A percentile compares a stretch with the other conserved stretches of the same genome.
Conservation (phyloP, 1,284 basidiomycete species). For the Pseudozyma hubeiensis region DNA sequence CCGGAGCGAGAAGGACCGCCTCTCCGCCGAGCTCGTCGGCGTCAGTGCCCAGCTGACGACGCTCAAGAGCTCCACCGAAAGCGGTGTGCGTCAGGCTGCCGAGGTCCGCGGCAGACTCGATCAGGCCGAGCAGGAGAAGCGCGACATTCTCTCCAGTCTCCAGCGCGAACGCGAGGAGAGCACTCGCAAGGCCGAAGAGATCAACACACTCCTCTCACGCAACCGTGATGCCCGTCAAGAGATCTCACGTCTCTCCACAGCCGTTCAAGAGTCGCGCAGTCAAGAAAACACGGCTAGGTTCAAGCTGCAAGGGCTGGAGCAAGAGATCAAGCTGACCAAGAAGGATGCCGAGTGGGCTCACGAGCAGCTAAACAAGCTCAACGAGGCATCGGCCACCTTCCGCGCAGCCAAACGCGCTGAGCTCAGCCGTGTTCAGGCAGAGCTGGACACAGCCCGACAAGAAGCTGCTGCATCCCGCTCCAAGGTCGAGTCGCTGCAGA, state of each 20-base stretch:
- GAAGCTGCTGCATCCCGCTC: constrained; percentile 75
- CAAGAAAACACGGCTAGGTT: constrained; percentile 72
- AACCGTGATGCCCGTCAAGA: constrained; percentile 58
- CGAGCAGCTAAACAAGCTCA: constrained; percentile 57
- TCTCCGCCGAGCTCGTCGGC: constrained; percentile 50
- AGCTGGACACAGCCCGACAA: constrained; percentile 78
- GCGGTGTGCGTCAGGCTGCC: constrained; percentile 44
- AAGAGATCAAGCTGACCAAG: constrained; percentile 80
- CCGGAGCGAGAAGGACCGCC: constrained; percentile 37
- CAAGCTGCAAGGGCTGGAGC: constrained; percentile 80
- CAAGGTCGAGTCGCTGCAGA: constrained; percentile 78
- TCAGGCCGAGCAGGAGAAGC: constrained; percentile 63
- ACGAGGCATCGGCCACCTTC: constrained; percentile 45
- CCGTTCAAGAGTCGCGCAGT: constrained; percentile 56
- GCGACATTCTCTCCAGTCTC: constrained; percentile 60
- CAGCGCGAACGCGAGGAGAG: constrained; percentile 62
- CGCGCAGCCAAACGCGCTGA: constrained; percentile 74
- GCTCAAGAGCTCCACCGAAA: constrained; percentile 45
- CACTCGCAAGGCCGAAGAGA: constrained; percentile 59
- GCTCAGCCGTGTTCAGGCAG: constrained; percentile 78
- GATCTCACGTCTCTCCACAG: constrained; percentile 51
- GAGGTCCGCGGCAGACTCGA: constrained; percentile 50
- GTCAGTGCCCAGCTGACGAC: constrained; percentile 46
- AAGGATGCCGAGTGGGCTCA: constrained; percentile 76
- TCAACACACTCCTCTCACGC: constrained; percentile 44